phyloP scores from a whole-genome alignment of 768 basidiomycete genomes.

The Lactarius tabidus region DNA sequence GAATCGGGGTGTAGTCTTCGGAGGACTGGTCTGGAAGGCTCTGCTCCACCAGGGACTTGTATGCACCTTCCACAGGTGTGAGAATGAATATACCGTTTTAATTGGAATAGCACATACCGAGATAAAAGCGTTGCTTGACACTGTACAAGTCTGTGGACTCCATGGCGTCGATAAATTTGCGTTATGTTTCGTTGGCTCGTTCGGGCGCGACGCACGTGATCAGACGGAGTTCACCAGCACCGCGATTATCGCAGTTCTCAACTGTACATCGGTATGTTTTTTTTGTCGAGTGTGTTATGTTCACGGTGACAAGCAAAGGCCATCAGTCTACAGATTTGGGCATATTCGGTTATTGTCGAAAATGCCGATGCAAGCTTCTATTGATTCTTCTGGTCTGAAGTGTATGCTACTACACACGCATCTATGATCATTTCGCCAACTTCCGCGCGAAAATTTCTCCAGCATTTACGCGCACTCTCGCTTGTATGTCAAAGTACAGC shows the following conservation, averaged over 20 bases:
- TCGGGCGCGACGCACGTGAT: background rate
- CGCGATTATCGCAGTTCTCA: background rate
- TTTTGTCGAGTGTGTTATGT: background rate
- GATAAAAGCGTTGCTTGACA: conserved; percentile 70
- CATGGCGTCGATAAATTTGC: too few relatives aligned
- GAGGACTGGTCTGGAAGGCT: conserved; percentile 57
- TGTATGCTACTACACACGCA: conserved; percentile 33
- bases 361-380: conserved; percentile 59
- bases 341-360: background rate
- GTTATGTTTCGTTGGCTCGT: too few relatives aligned
- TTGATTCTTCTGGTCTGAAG: conserved; percentile 55
- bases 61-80: conserved; percentile 48
- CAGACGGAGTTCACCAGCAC: background rate
- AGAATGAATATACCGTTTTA: background rate
- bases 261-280: background rate
- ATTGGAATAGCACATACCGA: conserved; percentile 42
- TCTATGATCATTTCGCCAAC: conserved; percentile 4
- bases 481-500: conserved; percentile 77
- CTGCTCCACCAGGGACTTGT: conserved; percentile 53
- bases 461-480: conserved; percentile 74
- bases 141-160: conserved; percentile 62
- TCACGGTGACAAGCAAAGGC: background rate
- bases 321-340: background rate
- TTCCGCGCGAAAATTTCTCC: background rate
- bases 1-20: conserved; percentile 55